A percentile compares a stretch with the other conserved stretches of the same genome.
These are phyloP conservation scores for Oehlia diaphana DNA, from an alignment of 192 early-diverging fungal species.

Conservation along the genomic window DNA sequence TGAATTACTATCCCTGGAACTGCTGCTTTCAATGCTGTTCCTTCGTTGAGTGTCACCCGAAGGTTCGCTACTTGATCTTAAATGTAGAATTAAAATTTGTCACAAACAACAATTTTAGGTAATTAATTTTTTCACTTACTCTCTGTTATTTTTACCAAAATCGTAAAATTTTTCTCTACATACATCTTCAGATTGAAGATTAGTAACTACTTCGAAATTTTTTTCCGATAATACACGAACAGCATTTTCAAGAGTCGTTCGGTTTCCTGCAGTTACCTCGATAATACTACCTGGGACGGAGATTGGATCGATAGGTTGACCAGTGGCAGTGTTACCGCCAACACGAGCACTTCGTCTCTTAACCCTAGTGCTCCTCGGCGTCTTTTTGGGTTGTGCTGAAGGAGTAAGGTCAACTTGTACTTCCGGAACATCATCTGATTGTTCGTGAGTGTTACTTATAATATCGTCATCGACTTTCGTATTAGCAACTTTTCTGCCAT, in stretches of 20 bases:
- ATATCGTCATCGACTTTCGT: neutral
- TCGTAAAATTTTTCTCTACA: slow-evolving; percentile 3
- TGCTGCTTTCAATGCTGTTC: neutral
- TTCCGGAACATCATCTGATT: neutral
- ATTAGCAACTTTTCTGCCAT: neutral
- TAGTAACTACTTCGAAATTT: slow-evolving; percentile 8
- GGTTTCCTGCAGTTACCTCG: neutral
- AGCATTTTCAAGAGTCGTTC: neutral
- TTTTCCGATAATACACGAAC: neutral
- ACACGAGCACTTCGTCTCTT: no score
- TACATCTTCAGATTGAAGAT: neutral
- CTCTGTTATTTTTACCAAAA: neutral
- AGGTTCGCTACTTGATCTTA: neutral
- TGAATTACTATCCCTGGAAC: neutral
- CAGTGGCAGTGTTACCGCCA: neutral
- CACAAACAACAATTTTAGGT: no score
- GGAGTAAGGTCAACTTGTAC: neutral
- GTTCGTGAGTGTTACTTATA: neutral
- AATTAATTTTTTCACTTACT: neutral
- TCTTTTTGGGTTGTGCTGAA: neutral
- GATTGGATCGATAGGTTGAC: neutral
- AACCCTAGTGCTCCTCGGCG: neutral
- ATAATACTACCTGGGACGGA: neutral
- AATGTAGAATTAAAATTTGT: neutral
- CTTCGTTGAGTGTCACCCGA: neutral